Conservation (phyloP, 805 yeast genomes). For the Pichia deserticola region DNA sequence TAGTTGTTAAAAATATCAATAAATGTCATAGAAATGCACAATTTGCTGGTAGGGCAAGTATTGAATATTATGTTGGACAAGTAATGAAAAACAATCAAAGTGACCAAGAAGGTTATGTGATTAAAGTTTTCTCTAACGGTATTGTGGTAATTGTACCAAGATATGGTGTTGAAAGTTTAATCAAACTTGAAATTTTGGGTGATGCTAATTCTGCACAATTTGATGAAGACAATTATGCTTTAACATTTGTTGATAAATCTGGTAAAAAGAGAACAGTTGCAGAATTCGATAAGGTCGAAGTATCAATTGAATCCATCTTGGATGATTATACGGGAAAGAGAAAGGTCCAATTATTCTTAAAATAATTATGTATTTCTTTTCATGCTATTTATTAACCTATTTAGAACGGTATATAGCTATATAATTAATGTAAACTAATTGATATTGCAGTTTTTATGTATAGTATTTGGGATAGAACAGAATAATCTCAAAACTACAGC, state of each 20-base stretch:
- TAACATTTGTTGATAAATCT: constrained; percentile 42
- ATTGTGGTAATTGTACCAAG: constrained; percentile 90
- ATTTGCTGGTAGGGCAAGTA: constrained; percentile 96
- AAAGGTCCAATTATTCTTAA: constrained; percentile 69
- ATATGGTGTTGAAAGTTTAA: constrained; percentile 92
- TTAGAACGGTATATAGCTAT: too few species aligned
- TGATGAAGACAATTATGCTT: constrained; percentile 70
- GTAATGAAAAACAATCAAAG: constrained; percentile 83
- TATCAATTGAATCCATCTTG: constrained; percentile 70
- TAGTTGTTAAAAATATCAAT: constrained; percentile 82
- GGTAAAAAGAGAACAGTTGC: constrained; percentile 37
- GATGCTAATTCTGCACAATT: constrained; percentile 56
- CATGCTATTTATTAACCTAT: too few species aligned
- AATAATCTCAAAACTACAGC: too few species aligned
- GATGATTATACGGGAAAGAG: constrained; percentile 90
- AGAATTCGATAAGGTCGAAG: constrained; percentile 81
- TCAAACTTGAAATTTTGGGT: constrained; percentile 69
- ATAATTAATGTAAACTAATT: too few species aligned
- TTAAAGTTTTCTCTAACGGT: constrained; percentile 90
- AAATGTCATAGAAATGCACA: constrained; percentile 95
- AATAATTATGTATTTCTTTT: too few species aligned
- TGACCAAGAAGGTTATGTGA: constrained; percentile 81
- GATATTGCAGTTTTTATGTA: too few species aligned
- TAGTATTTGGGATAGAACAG: too few species aligned
- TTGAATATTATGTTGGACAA: constrained; percentile 97